phyloP scores from a whole-genome alignment of 2,329 filamentous ascomycete species.

The Neoscytalidium dimidiatum region DNA sequence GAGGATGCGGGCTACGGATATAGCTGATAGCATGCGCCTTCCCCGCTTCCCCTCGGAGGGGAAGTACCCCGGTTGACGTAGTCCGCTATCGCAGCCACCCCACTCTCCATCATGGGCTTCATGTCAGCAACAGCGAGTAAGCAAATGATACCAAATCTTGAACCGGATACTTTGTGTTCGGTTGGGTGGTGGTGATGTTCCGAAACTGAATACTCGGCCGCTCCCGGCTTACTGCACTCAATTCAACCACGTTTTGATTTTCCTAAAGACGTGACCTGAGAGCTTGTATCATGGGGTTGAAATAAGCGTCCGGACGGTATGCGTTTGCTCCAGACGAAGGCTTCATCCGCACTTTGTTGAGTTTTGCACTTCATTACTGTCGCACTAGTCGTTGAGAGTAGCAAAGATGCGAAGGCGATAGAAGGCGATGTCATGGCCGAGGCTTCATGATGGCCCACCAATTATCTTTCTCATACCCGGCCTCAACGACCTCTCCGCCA shows the following conservation, averaged over 20 bases:
- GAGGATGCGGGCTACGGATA: neutral
- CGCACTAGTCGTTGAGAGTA: too few relatives aligned
- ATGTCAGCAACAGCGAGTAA: neutral
- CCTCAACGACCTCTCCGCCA: slow-evolving; percentile 73
- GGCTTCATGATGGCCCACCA: slow-evolving; percentile 80
- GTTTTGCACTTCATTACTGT: too few relatives aligned
- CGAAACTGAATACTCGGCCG: too few relatives aligned
- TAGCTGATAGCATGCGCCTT: neutral
- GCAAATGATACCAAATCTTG: neutral
- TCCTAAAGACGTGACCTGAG: too few relatives aligned
- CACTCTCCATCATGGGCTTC: neutral
- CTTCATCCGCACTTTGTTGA: too few relatives aligned
- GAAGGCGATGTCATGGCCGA: neutral
- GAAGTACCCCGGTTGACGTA: neutral
- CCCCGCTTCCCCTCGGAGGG: neutral
- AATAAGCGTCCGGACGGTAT: too few relatives aligned
- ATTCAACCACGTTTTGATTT: too few relatives aligned
- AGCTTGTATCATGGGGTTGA: too few relatives aligned
- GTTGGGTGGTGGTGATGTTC: too few relatives aligned
- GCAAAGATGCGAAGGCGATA: too few relatives aligned
- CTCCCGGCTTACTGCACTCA: too few relatives aligned
- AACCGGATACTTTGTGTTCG: neutral
- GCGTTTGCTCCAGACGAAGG: too few relatives aligned
- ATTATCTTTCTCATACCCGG: slow-evolving; percentile 95
- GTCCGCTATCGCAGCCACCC: neutral